Conservation (phyloP, 306 rosid species). For the Inga leiocalycina region DNA sequence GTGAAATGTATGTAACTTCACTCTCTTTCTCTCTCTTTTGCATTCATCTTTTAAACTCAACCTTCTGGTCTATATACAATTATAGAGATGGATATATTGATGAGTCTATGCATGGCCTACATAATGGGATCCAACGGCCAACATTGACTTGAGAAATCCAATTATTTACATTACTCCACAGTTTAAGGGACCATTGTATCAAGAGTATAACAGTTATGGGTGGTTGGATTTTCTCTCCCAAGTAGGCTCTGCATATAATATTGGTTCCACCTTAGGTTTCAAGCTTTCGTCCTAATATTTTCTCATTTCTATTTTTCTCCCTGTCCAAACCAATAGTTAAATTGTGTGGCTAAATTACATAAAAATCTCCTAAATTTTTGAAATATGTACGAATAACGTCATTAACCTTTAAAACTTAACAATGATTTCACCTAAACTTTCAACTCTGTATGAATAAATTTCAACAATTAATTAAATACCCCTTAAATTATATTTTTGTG, state of each 20-base stretch:
- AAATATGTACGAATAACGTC: no score
- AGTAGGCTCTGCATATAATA: not conserved
- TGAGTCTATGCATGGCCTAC: not conserved
- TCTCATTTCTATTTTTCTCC: not conserved
- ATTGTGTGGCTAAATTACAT: no score
- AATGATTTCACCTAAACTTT: no score
- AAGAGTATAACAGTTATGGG: not conserved
- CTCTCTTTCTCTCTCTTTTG: not conserved
- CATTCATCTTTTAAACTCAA: not conserved
- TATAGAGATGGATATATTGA: not conserved
- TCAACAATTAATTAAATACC: no score
- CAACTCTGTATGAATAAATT: no score
- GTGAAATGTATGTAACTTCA: conserved; percentile 49
- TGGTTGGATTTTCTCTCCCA: not conserved
- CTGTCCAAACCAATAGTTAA: no score
- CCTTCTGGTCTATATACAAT: not conserved
- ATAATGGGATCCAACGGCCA: not conserved
- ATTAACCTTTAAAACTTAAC: no score
- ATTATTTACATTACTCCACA: not conserved
- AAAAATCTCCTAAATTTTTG: no score
- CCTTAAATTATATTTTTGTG: no score
- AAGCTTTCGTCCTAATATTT: not conserved
- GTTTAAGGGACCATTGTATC: not conserved
- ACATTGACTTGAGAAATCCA: not conserved
- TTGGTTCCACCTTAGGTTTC: not conserved